A percentile compares a stretch with the other conserved stretches of the same genome.
Conservation (phyloP, 2,329 filamentous ascomycete species). For the Aureobasidium zeae region DNA sequence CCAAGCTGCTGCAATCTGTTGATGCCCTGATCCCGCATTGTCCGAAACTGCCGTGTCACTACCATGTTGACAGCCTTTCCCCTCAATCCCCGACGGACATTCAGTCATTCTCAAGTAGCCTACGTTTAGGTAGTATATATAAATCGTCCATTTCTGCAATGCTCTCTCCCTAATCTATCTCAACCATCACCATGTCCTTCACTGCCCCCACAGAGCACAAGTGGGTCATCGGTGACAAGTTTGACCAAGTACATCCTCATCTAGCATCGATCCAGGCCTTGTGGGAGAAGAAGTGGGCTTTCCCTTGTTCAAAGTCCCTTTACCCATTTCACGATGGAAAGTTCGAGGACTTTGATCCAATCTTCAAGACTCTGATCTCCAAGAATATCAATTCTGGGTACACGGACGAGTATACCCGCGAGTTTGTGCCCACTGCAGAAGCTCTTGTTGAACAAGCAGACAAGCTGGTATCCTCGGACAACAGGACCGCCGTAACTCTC, state of each 20-base stretch:
- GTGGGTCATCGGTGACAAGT: conserved; percentile 39
- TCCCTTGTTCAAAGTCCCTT: conserved; percentile 25
- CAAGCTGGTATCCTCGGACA: conserved; percentile 20
- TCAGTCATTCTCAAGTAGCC: no score
- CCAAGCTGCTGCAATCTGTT: no score
- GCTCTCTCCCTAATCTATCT: no score
- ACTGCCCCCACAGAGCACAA: conserved; percentile 14
- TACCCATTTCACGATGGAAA: conserved; percentile 30
- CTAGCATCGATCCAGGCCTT: conserved; percentile 51
- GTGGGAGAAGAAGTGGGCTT: conserved; percentile 32
- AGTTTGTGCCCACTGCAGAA: conserved; percentile 30
- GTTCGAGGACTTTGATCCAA: conserved; percentile 31
- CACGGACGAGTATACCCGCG: conserved; percentile 29
- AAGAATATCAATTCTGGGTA: conserved; percentile 32
- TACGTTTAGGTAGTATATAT: no score
- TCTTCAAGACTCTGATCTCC: conserved; percentile 30
- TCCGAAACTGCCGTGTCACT: conserved; percentile 10
- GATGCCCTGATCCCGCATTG: no score
- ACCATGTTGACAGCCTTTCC: neutral
- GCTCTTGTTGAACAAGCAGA: conserved; percentile 27
- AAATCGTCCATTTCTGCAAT: no score
- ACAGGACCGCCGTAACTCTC: conserved; percentile 25
- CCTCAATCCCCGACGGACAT: conserved; percentile 13
- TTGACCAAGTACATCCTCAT: conserved; percentile 44
- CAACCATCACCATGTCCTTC: conserved; percentile 11